Base-by-base conservation (phyloP, 202 grass and related monocot species). In the Panicum virgatum region DNA sequence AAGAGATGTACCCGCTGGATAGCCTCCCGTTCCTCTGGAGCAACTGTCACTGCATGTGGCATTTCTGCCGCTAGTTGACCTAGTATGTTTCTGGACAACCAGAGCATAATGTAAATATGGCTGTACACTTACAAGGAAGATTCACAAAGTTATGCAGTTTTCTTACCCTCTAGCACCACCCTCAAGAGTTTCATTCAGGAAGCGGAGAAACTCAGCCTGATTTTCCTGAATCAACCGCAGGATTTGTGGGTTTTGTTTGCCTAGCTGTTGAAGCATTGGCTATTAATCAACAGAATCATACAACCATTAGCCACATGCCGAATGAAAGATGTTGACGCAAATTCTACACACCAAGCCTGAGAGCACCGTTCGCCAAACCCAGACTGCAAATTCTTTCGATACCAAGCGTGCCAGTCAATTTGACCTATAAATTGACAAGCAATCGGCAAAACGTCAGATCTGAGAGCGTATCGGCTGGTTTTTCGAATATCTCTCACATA, bases 251-350 rank as follows among this genome's bases (percentile, higher is more conserved):
- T 97, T 97, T 82, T 97, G 94, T 80, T 97, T 94, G 34, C 92
- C 92, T 40, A 97, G 86, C 50, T 97, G 92, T 92, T 97, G 94
- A 84, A 97, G 94, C 94, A 97, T 94, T 64, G 94, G 94, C 94
- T 97, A 60, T 67, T 18, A 88, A 78, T 79, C 27, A 75, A 81
- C n/a, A 82, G n/a, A 66, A 83, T 34, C 9, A 32, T 15, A 72
- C 12, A 29, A 42, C 62, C 18, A 70, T 27, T 46, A 11, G 57
- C 22, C 76, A 36, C 23, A 71, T 12, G 48, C 10, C 20, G 48
- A 64, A 22, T 65, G 8, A 58, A 77, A 29, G 38, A 58, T n/a
- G n/a, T n/a, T n/a, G n/a, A n/a, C n/a, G n/a, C n/a, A n/a, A n/a
- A n/a, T n/a, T n/a, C n/a, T n/a, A n/a, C n/a, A n/a, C n/a, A n/a